Evolutionary conservation across 352 stramenopile genomes (phyloP), one percentile per base, ranked within the genome.

Genomic region (Globisporangium nagaii): DNA sequence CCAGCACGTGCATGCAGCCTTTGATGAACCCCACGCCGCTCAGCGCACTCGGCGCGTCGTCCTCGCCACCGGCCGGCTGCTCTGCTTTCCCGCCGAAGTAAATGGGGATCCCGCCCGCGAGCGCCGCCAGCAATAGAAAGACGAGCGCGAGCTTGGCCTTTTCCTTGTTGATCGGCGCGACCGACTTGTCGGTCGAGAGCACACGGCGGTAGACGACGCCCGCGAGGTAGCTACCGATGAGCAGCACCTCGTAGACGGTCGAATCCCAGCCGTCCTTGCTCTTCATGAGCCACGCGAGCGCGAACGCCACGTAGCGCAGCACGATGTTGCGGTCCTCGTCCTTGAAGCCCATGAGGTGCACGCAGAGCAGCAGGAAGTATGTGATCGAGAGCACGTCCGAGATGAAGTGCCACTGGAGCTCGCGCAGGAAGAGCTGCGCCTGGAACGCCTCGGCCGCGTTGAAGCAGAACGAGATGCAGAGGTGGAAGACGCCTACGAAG

Each of bases 341-440:
- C 53, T 73, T 71, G 60, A 83, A 90, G 36, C 80, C 82, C 79
- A 93, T 90, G 48, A 90, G 68, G 59, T 95, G 86, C 25, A 93
- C 82, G 55, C 82, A 90, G 11, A 95, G 66, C 61, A 92, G 62
- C 65, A 92, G 66, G 55, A 93, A 89, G 62, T 93, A 95, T 12
- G 86, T 66, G 47, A 94, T 58, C n/a, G 73, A 91, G 24, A 95
- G 65, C 59, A 95, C 80, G 55, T 95, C 86, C 62, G 79, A 88
- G 64, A 95, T 91, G 50, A 88, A 90, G 47, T 93, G 84, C 86
- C 84, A 95, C 57, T 95, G 68, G 20, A 77, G 59, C 53, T 86
- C 71, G 35, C 68, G 62, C 15, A 94, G 66, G 56, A 94, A 94
- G 25, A 93, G 58, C 40, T 71, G 58, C 46, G 68, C 53, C 35